Evolutionary conservation across 129 eudicot genomes (phyloP), one percentile per base, ranked within the genome.

Genomic region (Smallanthus sonchifolius): DNA sequence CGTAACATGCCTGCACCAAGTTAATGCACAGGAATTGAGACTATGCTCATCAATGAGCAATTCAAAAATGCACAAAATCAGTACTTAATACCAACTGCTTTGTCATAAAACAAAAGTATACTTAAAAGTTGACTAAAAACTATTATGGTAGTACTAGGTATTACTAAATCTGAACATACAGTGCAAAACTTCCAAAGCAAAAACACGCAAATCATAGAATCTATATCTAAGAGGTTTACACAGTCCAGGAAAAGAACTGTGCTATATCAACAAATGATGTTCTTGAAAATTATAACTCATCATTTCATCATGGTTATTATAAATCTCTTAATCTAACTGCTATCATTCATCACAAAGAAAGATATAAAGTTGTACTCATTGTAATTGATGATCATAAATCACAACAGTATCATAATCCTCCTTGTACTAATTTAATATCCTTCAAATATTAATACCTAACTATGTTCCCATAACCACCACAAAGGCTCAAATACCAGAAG

Each of bases 1-100:
- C 73, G 72, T 65, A 24, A 24, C 77, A 75, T 78, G 78, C 88
- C 89, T 85, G 89, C 89, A 85, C 84, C 82, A 82, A 85, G 84
- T 85, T 85, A 66, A 82, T 75, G 89, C 84, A 85, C 69, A 85
- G 81, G 85, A 64, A 54, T 65, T 65, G 86, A 79, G 77, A 77
- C 72, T 81, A 48, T 67, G 79, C 79, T 78, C 75, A 34, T 60
- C 82, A 82, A 82, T 79, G 83, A 85, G 72, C 82, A 79, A 85
- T 74, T 71, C 78, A 51, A 67, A 69, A 32, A 75, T 45, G 77
- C 75, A 64, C 81, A 76, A 76, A 76, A 77, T 28, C 70, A 80
- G 70, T 71, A 69, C 72, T 14, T 57, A 66, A 75, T 60, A 73
- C 48, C 43, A 74, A 62, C 44, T 34, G 10, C 38, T 8, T 37